A percentile compares a stretch with the other conserved stretches of the same genome.
phyloP scores from a whole-genome alignment of 164 flowering plant species.

The Piper betle region DNA sequence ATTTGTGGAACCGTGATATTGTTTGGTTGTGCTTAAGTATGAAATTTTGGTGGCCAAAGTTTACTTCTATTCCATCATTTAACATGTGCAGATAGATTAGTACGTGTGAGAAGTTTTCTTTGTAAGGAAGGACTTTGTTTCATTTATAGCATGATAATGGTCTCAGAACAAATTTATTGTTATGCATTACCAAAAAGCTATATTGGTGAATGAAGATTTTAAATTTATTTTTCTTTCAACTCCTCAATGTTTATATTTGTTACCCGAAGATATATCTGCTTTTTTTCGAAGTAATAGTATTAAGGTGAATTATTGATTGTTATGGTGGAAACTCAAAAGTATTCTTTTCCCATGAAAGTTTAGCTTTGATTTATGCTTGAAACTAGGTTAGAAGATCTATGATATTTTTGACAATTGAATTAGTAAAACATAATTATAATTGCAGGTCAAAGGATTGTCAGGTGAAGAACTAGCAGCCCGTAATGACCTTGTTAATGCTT shows the following conservation, averaged over 20 bases:
- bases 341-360: too few species aligned
- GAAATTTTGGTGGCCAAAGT: not conserved
- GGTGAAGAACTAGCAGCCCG: slow-evolving; percentile 66
- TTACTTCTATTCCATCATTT: not conserved
- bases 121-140: not conserved
- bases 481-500: slow-evolving; percentile 65
- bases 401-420: too few species aligned
- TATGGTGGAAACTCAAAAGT: too few species aligned
- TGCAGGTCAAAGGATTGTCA: slow-evolving; percentile 80
- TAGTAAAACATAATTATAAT: too few species aligned
- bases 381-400: not conserved
- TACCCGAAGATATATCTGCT: not conserved
- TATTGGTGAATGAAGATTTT: too few species aligned
- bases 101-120: not conserved
- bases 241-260: not conserved
- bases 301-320: too few species aligned
- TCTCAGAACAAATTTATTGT: too few species aligned
- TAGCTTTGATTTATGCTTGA: too few species aligned
- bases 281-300: too few species aligned
- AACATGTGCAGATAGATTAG: not conserved
- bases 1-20: not conserved
- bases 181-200: too few species aligned
- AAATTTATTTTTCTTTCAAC: not conserved
- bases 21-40: not conserved
- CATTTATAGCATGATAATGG: too few species aligned